phyloP scores from a whole-genome alignment of 2,329 filamentous ascomycete genomes.

The Teratosphaeria epicoccoides region DNA sequence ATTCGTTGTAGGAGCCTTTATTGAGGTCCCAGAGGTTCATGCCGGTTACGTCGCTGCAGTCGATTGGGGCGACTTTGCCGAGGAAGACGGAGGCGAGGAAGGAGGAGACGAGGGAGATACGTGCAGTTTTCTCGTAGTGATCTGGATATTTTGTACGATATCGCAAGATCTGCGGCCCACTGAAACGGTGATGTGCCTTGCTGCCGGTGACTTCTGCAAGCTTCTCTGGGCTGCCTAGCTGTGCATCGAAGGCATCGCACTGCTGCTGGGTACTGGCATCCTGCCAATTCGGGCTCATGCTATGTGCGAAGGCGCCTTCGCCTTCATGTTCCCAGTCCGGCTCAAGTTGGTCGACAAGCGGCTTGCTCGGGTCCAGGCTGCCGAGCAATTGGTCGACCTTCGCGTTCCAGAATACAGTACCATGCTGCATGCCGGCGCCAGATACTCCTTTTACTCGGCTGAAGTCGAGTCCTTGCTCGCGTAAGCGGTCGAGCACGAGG shows the following conservation, averaged over 20 bases:
- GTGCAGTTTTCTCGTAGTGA: slow-evolving; percentile 67
- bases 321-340: slow-evolving; percentile 27
- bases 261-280: slow-evolving; percentile 89
- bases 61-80: slow-evolving; percentile 74
- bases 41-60: slow-evolving; percentile 88
- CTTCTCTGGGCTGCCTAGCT: slow-evolving; percentile 53
- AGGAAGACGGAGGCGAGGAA: slow-evolving; percentile 88
- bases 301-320: slow-evolving; percentile 62
- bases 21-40: slow-evolving; percentile 95
- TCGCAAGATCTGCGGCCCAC: slow-evolving; percentile 89
- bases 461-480: slow-evolving; percentile 61
- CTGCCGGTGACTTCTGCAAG: slow-evolving; percentile 78
- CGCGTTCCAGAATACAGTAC: slow-evolving; percentile 84
- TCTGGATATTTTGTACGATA: slow-evolving; percentile 71
- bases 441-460: slow-evolving; percentile 68
- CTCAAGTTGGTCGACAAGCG: slow-evolving; percentile 61
- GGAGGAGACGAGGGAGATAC: slow-evolving; percentile 89
- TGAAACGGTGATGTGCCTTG: slow-evolving; percentile 95
- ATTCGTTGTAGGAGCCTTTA: slow-evolving; percentile 59
- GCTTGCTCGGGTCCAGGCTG: slow-evolving; percentile 48
- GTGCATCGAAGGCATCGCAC: slow-evolving; percentile 75
- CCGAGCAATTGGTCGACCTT: slow-evolving; percentile 56
- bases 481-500: slow-evolving; percentile 65
- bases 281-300: slow-evolving; percentile 93
- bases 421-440: slow-evolving; percentile 93